phyloP scores from a whole-genome alignment of 1,284 basidiomycete species.

The Trichosporon ovoides region DNA sequence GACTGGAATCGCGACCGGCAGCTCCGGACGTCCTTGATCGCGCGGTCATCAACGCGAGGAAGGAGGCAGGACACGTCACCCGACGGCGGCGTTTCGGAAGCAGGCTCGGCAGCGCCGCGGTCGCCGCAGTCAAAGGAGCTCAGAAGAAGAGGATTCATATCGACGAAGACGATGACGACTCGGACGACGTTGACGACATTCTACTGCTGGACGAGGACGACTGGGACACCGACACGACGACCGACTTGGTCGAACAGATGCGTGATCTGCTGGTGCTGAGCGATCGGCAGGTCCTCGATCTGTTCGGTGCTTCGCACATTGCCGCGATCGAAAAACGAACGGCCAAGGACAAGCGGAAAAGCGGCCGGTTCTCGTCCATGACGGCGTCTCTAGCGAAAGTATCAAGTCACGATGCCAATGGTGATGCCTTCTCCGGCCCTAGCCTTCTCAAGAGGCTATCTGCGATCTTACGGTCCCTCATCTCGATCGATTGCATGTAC shows the following conservation, averaged over 20 bases:
- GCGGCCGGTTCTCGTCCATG: conserved; percentile 28
- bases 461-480: conserved; percentile 16
- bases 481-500: conserved; percentile 35
- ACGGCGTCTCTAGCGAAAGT: conserved; percentile 15
- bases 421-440: conserved; percentile 8
- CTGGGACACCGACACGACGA: conserved; percentile 32
- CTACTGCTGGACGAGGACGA: conserved; percentile 25
- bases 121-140: conserved; percentile 8
- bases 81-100: not conserved
- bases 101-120: conserved; percentile 2
- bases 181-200: conserved; percentile 23
- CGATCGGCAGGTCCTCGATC: conserved; percentile 30
- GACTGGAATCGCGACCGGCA: conserved; percentile 28
- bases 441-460: conserved; percentile 25
- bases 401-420: not conserved
- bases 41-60: conserved; percentile 25
- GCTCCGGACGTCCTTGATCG: conserved; percentile 37
- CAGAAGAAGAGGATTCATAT: conserved; percentile 2
- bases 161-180: not conserved
- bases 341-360: conserved; percentile 25
- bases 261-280: conserved; percentile 34
- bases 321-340: conserved; percentile 7
- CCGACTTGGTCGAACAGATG: conserved; percentile 40
- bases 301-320: conserved; percentile 23
- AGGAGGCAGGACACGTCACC: conserved; percentile 7